Evolutionary conservation across 768 basidiomycete genomes (phyloP).

Genomic region (Tulasnella sp.): DNA sequence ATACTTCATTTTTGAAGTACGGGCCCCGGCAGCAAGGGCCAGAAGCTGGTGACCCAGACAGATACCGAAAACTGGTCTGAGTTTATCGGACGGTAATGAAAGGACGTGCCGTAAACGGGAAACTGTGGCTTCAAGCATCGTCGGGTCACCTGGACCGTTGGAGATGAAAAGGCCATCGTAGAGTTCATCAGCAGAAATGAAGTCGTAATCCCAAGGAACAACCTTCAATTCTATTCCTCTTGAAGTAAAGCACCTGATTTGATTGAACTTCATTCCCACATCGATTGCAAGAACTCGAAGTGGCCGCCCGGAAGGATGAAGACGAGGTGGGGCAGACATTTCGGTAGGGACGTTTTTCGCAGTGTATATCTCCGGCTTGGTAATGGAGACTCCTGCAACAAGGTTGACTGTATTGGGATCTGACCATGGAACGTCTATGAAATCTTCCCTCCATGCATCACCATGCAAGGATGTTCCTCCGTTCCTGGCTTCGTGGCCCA

Average conservation of each 20-base stretch:
- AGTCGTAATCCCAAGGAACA: conserved; percentile 95
- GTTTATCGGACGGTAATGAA: conserved; percentile 37
- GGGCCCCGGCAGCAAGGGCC: conserved; percentile 85
- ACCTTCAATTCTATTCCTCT: conserved; percentile 95
- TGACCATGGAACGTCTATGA: conserved; percentile 63
- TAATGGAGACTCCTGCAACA: conserved; percentile 76
- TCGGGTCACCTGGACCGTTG: conserved; percentile 95
- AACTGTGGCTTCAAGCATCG: conserved; percentile 64
- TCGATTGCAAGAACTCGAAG: conserved; percentile 84
- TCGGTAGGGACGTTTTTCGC: conserved; percentile 26
- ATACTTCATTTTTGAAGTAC: conserved; percentile 98
- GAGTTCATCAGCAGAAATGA: conserved; percentile 53
- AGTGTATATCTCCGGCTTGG: conserved; percentile 52
- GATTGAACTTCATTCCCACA: conserved; percentile 99
- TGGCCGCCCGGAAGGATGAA: conserved; percentile 67
- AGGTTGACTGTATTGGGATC: conserved; percentile 87
- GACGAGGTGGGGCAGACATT: conserved; percentile 35
- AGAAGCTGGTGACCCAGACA: conserved; percentile 97
- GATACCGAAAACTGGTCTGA: conserved; percentile 91
- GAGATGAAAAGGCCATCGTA: conserved; percentile 95
- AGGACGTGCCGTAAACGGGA: conserved; percentile 50
- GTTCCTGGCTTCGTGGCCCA: conserved; percentile 27
- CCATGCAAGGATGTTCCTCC: conserved; percentile 36
- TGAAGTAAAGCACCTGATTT: conserved; percentile 87
- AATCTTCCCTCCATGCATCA: conserved; percentile 68